Evolutionary conservation across 1,139 yeast species (phyloP), one percentile per base, ranked within the genome.

Genomic region (Blastobotrys illinoisensis): DNA sequence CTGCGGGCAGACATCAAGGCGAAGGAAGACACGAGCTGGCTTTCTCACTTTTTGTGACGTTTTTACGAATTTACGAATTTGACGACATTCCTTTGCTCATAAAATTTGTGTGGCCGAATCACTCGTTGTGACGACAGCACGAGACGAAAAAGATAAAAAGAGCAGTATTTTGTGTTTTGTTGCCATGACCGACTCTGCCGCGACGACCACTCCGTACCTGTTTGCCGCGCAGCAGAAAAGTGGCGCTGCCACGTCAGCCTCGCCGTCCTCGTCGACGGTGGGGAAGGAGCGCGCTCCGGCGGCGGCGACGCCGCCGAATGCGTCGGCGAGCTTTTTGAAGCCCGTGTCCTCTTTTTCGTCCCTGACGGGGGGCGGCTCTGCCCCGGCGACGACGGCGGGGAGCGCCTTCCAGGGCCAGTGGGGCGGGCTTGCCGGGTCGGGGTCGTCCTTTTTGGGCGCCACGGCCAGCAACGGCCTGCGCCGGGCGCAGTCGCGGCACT

Each of bases 401-500:
- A 2, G 16, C 7, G 40, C 40, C 7, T 32, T 32, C 40, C 40
- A 32, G 40, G 40, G 40, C 40, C 40, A 32, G 40, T 32, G 40
- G 40, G 40, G 40, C 16, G 40, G 40, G 40, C 40, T 32, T 14
- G 44, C 47, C 16, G 51, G 51, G n/a, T 16, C 51, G 14, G 44
- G 47, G n/a, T 32, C 21, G 40, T 40, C 46, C 20, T 28, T 44
- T 18, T 40, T 26, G 26, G 40, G 46, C 50, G 9, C 32, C 13
- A 9, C 11, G 13, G 19, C 45, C n/a, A 18, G 13, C 46, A 44
- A 44, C 14, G 24, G 26, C 13, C 26, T 54, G 11, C 56, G 64
- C 18, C 52, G 66, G 36, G 57, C 59, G 21, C 66, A 63, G 46
- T 62, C 66, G 26, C 58, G 67, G 18, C 66, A 63, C 49, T 62